Evolutionary conservation across 2,329 filamentous ascomycete species (phyloP), one percentile per base, ranked within the genome.

Genomic region (Colletotrichum tofieldiae): DNA sequence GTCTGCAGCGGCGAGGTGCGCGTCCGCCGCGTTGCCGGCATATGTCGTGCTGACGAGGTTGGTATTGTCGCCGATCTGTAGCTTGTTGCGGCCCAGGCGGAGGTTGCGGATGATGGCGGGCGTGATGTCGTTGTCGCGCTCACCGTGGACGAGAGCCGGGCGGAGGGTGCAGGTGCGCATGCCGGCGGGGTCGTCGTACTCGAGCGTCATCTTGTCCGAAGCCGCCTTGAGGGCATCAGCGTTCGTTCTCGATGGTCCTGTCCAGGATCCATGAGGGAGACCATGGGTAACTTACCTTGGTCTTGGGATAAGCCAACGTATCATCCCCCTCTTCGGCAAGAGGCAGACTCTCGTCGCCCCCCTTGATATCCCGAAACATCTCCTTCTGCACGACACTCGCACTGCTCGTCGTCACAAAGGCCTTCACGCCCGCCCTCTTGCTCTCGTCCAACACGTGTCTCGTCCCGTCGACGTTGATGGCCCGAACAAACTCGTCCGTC

Each of bases 1-100:
- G 70, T 85, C 82, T 0, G 89, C 85, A 2, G 90, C 90, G 18
- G 92, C 86, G 26, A 92, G 80, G 77, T 93, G 90, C 1, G 89
- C 89, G 75, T 91, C 85, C 1, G 90, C 90, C 32, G 90, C 86
- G 79, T 93, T 93, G 72, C 86, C 86, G 11, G 92, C 88, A 78
- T 92, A 92, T 26, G 91, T 91, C 77, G 90, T 92, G 79, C 92
- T 90, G 78, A 91, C 91, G 12, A 92, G 82, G 76, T 93, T 93
- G 73, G 85, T 83, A 72, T 90, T 90, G 23, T 86, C 79, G 55
- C 91, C 91, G 11, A 93, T 84, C 74, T 92, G 87, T 80, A 91
- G 88, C 58, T 85, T 84, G 1, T 90, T 88, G 64, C 90, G 86
- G 67, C 83, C 80, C 43, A 86, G 83, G n/a, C 83, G 79, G 26